Evolutionary conservation across 2,329 filamentous ascomycete genomes (phyloP), one percentile per base, ranked within the genome.

Genomic region (Lasiodiplodia citricola): DNA sequence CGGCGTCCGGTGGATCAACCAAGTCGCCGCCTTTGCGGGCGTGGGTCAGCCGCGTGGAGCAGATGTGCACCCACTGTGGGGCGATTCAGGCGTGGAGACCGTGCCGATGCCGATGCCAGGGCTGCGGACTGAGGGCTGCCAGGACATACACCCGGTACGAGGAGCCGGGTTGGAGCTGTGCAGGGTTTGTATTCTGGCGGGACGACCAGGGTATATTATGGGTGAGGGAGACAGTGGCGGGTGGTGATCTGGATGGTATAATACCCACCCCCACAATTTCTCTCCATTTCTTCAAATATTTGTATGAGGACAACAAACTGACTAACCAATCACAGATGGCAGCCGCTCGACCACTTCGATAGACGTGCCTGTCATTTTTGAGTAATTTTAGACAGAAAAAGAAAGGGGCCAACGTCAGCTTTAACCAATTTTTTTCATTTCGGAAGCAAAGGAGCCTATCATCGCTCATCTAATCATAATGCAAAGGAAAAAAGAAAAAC

Each of bases 31-130:
- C 21, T 47, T 37, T 60, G 38, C n/a, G 14, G 35, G 23, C 13
- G 28, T 50, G 78, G 78, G 67, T 71, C 35, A 74, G 72, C 60
- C 67, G 64, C 13, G 70, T 70, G 35, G 68, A 72, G 51, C 64
- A 71, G 5, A 76, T 80, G 72, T 80, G 79, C 66, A 77, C 78
- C 72, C 78, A 80, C 65, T 78, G 77, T 66, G 76, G 77, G 18
- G 68, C 68, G 3, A 72, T 80, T n/a, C 66, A 73, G 28, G 72
- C 58, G 1, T 78, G 75, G 76, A 23, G 54, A 2, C 64, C 68
- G 21, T 80, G 78, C 68, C 57, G 60, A 21, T 79, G 74, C 69
- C 55, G 57, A 0, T 80, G 79, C 69, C 71, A 75, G 25, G 79
- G 73, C 65, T 80, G 79, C 67, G 72, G 73, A 11, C 58, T 73